Percentiles rank a stretch among this genome's conserved stretches.
phyloP scores from a whole-genome alignment of 78 protist species.

The Planoprotostelium fungivorum region DNA sequence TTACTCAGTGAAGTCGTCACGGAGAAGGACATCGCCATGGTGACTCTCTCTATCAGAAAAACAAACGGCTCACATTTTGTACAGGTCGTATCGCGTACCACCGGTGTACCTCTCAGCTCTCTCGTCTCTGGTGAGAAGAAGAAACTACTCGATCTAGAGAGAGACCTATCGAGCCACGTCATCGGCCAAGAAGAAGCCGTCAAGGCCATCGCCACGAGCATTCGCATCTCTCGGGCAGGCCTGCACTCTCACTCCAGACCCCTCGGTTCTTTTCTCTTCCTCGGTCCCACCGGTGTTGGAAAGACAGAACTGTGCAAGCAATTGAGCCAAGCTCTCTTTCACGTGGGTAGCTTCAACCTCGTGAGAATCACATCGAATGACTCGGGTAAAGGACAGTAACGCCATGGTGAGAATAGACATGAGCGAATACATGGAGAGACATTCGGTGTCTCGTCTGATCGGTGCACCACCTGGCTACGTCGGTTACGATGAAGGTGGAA shows the following conservation, averaged over 20 bases:
- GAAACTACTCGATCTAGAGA: constrained; percentile 72
- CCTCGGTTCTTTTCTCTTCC: constrained; percentile 88
- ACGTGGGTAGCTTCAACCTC: background rate
- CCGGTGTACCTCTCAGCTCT: constrained; percentile 94
- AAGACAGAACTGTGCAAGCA: constrained; percentile 1
- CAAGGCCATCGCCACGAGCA: constrained; percentile 86
- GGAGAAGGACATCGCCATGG: constrained; percentile 69
- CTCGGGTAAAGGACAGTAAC: background rate
- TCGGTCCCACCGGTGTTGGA: constrained; percentile 90
- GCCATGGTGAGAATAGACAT: constrained; percentile 93
- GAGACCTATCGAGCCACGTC: constrained; percentile 76
- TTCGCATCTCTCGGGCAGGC: constrained; percentile 92
- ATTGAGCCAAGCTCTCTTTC: background rate
- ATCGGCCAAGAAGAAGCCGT: constrained; percentile 97
- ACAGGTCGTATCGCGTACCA: constrained; percentile 80
- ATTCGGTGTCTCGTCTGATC: constrained; percentile 90
- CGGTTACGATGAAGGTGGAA: constrained; percentile 98
- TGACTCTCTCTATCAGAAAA: background rate
- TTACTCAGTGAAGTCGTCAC: constrained; percentile 72
- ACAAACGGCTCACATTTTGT: constrained; percentile 16
- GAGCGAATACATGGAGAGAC: constrained; percentile 97
- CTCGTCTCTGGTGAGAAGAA: constrained; percentile 76
- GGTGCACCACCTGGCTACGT: constrained; percentile 99
- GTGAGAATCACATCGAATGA: too few species aligned
- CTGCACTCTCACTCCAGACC: constrained; percentile 80